Percentiles rank a stretch among this genome's conserved stretches.
Conservation (phyloP, 306 rosid species). For the Heteromeles arbutifolia region DNA sequence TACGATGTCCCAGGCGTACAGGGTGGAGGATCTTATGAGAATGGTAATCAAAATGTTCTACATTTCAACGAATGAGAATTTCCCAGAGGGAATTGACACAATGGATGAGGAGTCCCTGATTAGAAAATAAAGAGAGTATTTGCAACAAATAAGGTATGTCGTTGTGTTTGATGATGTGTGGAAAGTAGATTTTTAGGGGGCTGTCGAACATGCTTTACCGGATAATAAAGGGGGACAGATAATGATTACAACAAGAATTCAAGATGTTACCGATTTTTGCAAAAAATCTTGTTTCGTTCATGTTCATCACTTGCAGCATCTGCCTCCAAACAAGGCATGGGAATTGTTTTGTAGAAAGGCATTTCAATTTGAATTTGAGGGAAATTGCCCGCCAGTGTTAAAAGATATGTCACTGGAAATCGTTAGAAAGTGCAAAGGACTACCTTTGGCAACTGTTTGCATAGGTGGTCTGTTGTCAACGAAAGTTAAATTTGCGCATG, state of each 20-base stretch:
- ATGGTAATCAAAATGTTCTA: neutral
- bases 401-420: neutral
- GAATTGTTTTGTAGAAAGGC: neutral
- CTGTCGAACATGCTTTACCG: conserved; percentile 1
- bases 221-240: neutral
- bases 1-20: neutral
- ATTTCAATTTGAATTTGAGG: neutral
- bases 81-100: neutral
- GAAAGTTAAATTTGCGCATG: neutral
- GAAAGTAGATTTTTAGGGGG: conserved; percentile 2
- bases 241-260: conserved; percentile 3
- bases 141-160: conserved; percentile 5
- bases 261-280: neutral
- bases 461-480: neutral
- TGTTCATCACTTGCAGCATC: neutral
- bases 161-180: conserved; percentile 18
- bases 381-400: neutral
- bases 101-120: neutral
- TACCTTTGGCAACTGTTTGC: neutral
- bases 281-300: neutral
- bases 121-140: neutral
- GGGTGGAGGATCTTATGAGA: neutral
- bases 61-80: neutral
- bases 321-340: neutral
- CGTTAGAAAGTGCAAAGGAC: neutral